These are phyloP conservation scores for Gynochthodes officinalis DNA, from an alignment of 257 asterid genomes.

Conservation along the genomic window DNA sequence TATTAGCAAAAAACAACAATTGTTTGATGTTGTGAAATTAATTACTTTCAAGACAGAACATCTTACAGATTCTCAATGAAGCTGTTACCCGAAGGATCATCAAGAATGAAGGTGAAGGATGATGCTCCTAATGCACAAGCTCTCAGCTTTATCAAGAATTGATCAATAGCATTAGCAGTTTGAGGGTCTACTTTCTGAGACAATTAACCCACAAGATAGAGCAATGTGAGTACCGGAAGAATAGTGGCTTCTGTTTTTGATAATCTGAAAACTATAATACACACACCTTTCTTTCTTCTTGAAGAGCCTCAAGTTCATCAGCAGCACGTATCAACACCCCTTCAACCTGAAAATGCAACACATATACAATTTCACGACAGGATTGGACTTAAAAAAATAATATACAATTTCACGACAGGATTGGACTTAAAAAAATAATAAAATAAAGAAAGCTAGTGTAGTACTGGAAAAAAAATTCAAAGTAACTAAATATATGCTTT, in stretches of 20 bases:
- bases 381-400: not conserved
- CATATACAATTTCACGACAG: not conserved
- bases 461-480: not conserved
- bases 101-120: constrained; percentile 70
- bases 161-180: constrained; percentile 83
- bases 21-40: not conserved
- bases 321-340: constrained; percentile 84
- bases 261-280: constrained; percentile 12
- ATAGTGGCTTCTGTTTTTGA: not conserved
- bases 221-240: constrained; percentile 10
- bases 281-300: constrained; percentile 84
- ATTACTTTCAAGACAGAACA: constrained; percentile 13
- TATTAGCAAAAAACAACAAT: not conserved
- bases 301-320: constrained; percentile 75
- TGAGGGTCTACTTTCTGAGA: constrained; percentile 75
- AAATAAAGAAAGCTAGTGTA: not conserved
- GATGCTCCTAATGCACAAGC: constrained; percentile 74
- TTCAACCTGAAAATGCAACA: constrained; percentile 57
- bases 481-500: not conserved
- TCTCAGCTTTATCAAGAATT: constrained; percentile 68
- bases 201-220: not conserved
- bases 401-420: not conserved
- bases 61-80: constrained; percentile 96
- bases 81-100: constrained; percentile 98
- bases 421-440: not conserved